Percentiles rank a stretch among this genome's conserved stretches.
phyloP scores from a whole-genome alignment of 1,284 basidiomycete genomes.

The Pascua sp. region DNA sequence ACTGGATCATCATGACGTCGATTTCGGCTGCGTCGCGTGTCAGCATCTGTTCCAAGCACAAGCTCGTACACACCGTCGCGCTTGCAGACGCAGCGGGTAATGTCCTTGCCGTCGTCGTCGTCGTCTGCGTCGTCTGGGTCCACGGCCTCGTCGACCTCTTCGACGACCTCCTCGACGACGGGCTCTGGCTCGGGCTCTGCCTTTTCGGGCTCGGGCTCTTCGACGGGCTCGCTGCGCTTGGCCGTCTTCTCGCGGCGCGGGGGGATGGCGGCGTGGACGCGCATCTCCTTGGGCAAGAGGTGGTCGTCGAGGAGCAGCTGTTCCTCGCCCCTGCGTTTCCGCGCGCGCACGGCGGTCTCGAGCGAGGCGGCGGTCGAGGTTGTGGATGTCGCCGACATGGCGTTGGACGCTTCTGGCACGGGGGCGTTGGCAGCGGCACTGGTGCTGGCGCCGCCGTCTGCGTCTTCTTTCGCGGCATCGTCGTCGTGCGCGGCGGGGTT shows the following conservation, averaged over 20 bases:
- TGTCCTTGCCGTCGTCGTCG: slow-evolving; percentile 67
- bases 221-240: slow-evolving; percentile 7
- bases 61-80: slow-evolving; percentile 65
- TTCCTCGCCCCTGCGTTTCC: slow-evolving; percentile 41
- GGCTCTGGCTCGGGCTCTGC: slow-evolving; percentile 7
- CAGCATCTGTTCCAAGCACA: slow-evolving; percentile 5
- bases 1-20: slow-evolving; percentile 90
- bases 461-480: slow-evolving; percentile 14
- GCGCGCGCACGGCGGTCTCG: slow-evolving; percentile 16
- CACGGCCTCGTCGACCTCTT: slow-evolving; percentile 60
- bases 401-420: too few species aligned
- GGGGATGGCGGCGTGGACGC: slow-evolving; percentile 16
- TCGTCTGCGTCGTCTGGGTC: slow-evolving; percentile 53
- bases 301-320: slow-evolving; percentile 42
- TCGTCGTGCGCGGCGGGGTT: slow-evolving; percentile 28
- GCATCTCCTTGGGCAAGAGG: slow-evolving; percentile 36
- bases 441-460: background rate
- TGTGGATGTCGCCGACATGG: background rate
- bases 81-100: slow-evolving; percentile 93
- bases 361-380: background rate
- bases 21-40: slow-evolving; percentile 56
- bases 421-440: too few species aligned
- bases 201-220: slow-evolving; percentile 9
- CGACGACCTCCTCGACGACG: slow-evolving; percentile 7
- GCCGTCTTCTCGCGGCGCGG: slow-evolving; percentile 14